Percentiles rank a stretch among this genome's conserved stretches.
These are phyloP conservation scores for Schwanniomyces vanrijiae DNA, from an alignment of 805 yeast genomes.

Conservation along the genomic window DNA sequence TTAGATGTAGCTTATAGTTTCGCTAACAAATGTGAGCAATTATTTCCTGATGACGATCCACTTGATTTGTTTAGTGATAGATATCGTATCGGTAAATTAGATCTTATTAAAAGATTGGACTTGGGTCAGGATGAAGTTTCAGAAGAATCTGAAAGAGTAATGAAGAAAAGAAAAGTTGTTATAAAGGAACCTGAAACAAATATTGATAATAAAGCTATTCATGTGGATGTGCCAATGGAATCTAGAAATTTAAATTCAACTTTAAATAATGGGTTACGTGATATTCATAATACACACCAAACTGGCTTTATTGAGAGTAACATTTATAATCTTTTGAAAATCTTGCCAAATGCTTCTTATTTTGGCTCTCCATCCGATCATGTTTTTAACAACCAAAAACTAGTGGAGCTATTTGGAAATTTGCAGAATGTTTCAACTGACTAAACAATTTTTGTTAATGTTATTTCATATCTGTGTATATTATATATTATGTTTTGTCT, in stretches of 20 bases:
- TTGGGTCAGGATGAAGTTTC: constrained; percentile 24
- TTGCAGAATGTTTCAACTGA: constrained; percentile 22
- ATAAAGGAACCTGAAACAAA: constrained; percentile 4
- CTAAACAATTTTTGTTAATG: not conserved
- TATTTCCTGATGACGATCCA: constrained; percentile 62
- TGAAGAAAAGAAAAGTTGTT: constrained; percentile 12
- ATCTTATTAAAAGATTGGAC: constrained; percentile 39
- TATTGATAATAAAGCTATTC: constrained; percentile 3
- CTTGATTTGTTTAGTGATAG: constrained; percentile 37
- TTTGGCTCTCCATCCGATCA: constrained; percentile 49
- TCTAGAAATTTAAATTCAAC: not conserved
- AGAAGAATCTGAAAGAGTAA: constrained; percentile 9
- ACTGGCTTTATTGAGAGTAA: constrained; percentile 33
- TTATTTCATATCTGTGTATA: not conserved
- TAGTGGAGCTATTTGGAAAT: constrained; percentile 43
- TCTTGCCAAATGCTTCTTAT: constrained; percentile 60
- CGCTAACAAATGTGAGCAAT: constrained; percentile 62
- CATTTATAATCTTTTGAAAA: constrained; percentile 47
- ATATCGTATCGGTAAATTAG: constrained; percentile 34
- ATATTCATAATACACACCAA: constrained; percentile 4
- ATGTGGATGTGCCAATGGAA: not conserved
- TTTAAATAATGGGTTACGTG: not conserved
- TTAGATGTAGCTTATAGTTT: constrained; percentile 63
- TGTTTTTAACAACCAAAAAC: constrained; percentile 53
- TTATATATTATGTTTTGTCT: not conserved